Evolutionary conservation across 345 rosid genomes (phyloP), one percentile per base, ranked within the genome.

Genomic region (Mallotus nudiflorus): DNA sequence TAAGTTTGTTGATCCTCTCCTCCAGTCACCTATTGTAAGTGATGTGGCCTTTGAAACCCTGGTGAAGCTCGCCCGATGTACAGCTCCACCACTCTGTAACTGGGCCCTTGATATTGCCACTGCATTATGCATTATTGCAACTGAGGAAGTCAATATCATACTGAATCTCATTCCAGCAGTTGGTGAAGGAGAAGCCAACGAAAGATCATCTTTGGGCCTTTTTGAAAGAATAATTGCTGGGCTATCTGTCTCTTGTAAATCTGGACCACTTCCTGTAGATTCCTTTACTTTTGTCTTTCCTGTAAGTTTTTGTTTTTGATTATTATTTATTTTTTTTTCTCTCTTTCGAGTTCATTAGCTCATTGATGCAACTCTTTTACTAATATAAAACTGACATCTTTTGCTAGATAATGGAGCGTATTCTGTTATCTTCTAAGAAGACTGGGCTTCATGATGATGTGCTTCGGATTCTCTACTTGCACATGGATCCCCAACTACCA

Each of bases 21-120:
- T 95, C 52, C 88, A 87, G 66, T 95, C 99, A 33, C 89, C 87
- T 55, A 84, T 95, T 56, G 92, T 92, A 56, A 70, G 91, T 75
- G 92, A 80, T 78, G 88, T 80, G 63, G 97, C 97, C 53, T 92
- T 77, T 77, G 93, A 89, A 66, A 86, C 90, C 77, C 75, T 88
- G 83, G 96, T 90, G 87, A 92, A 87, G 82, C 90, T 95, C 5
- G 78, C 97, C 64, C 82, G 80, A 81, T 95, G 99, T 77, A 87
- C 89, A 5, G 93, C 87, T 58, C 58, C 82, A 68, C 99, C 99
- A 44, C 85, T 92, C 35, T 89, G 97, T 81, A 85, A 89, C 75
- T 92, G 97, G 97, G 99, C 93, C 68, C 83, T 85, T 29, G 99
- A 95, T 67, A 88, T 92, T 78, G 93, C 97, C 73, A 88, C 97